Evolutionary conservation across 2,329 filamentous ascomycete species (phyloP), one percentile per base, ranked within the genome.

Genomic region (Curvularia sp.): DNA sequence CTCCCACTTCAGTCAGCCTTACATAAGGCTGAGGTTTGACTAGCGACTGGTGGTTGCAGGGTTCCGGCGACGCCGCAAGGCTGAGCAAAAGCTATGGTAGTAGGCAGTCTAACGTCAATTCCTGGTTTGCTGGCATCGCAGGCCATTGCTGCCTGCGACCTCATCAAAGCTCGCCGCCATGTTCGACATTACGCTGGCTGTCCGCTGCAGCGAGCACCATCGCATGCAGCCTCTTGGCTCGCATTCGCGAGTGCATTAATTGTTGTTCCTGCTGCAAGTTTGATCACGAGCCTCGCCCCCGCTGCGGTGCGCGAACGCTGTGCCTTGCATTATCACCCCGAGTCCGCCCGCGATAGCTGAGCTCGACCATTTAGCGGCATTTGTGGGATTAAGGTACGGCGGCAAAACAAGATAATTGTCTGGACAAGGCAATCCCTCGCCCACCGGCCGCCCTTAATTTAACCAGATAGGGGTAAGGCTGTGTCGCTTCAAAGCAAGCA

Each of bases 21-120:
- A 71, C 63, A 55, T 55, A 39, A 59, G 66, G 69, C 68, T 49
- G 55, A 45, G 38, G 21, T 50, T 30, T 27, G 18, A 45, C 21
- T 61, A 73, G 62, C 49, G 65, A 74, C 59, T 74, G 71, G 72
- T 55, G 53, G 48, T 56, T 71, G 70, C 69, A 71, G 62, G 68
- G 72, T 63, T 69, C 21, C 19, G 25, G 41, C 48, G 46, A 60
- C 63, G 59, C 58, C 57, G 65, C 57, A 61, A 65, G 61, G 65
- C 66, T 64, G 65, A 67, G 64, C 61, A 53, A 52, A 55, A 39
- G 34, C 34, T 52, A n/a, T n/a, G n/a, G n/a, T n/a, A n/a, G n/a
- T n/a, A n/a, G n/a, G n/a, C n/a, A 55, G 43, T 18, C 57, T 48
- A 51, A 48, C 53, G 12, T 59, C 55, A 58, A 48, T 21, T 55